Base-by-base conservation (phyloP, 208 protist genomes). In the Leptomonas seymouri region DNA sequence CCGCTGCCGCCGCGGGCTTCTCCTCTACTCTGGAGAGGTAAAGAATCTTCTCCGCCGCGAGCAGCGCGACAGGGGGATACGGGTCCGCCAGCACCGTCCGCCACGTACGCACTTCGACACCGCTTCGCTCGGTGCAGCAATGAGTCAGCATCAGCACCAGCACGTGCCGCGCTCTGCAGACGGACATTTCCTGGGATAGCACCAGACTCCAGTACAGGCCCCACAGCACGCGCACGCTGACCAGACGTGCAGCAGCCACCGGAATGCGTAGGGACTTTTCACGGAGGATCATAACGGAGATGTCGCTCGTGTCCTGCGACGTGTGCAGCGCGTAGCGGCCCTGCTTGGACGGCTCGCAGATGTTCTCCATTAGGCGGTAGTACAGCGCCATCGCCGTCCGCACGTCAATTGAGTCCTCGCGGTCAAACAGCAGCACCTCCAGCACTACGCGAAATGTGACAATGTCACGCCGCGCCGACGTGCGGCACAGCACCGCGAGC, bases 151-250 rank as follows among this genome's bases (percentile, higher is more conserved):
- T 54, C 21, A 70, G 50, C 54, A 84, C 79, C 31, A 94, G 71
- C 41, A 90, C 82, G 54, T 86, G 81, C 12, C 89, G 81, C 0
- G 86, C 80, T 7, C 83, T 72, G 59, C 89, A 91, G 27, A 77
- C 86, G n/a, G 80, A 67, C 23, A 67, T 57, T 3, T 50, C 70
- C 28, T 94, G 82, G 20, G 80, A 80, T 18, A 51, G 48, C n/a
- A 57, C 67, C 1, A 94, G 79, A 8, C 72, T 74, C 23, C 87
- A 56, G 55, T 94, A 94, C 7, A 92, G 48, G 3, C 82, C 86
- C 89, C 89, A 94, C 23, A 92, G 68, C n/a, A 91, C 73, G 30
- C 82, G 81, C 36, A 53, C 53, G 3, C 86, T 85, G 42, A 92
- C 14, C 16, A 80, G 73, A 31, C 76, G 56, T 23, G 78, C 75